phyloP scores from a whole-genome alignment of 1,139 yeast genomes.

The Dujonia santamariae region DNA sequence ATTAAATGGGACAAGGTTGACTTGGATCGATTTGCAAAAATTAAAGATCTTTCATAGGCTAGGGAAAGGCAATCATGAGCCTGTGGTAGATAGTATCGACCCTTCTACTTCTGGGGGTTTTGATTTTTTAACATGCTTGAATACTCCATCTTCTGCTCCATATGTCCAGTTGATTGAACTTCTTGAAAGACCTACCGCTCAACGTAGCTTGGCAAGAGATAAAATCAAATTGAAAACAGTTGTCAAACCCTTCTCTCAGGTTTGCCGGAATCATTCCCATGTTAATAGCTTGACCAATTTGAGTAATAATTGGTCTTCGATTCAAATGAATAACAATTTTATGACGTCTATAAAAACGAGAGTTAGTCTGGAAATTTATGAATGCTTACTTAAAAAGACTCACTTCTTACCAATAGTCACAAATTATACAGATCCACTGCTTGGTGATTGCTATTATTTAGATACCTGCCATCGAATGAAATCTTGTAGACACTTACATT shows the following conservation, averaged over 20 bases:
- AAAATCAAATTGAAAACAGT: constrained; percentile 35
- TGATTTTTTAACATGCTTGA: no score
- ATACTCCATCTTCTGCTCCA: background rate
- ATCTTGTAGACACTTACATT: constrained; percentile 80
- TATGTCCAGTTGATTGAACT: constrained; percentile 11
- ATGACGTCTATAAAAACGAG: no score
- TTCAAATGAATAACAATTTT: constrained; percentile 7
- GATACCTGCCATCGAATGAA: constrained; percentile 90
- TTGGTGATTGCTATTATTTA: constrained; percentile 93
- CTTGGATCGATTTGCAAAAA: no score
- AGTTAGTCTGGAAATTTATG: constrained; percentile 20
- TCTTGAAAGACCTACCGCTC: constrained; percentile 27
- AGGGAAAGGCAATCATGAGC: no score
- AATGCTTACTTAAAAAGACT: constrained; percentile 47
- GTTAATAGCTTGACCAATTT: constrained; percentile 28
- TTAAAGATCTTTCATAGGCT: no score
- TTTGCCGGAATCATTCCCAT: constrained; percentile 52
- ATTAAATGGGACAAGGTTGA: no score
- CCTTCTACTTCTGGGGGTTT: no score
- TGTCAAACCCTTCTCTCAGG: constrained; percentile 45
- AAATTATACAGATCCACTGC: constrained; percentile 51
- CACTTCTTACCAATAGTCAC: constrained; percentile 64
- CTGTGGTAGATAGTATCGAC: no score
- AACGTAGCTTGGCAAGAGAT: constrained; percentile 36
- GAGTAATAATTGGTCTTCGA: background rate